phyloP scores from a whole-genome alignment of 228 moss, liverwort and hornwort genomes.

The Sphagnum magellanicum region DNA sequence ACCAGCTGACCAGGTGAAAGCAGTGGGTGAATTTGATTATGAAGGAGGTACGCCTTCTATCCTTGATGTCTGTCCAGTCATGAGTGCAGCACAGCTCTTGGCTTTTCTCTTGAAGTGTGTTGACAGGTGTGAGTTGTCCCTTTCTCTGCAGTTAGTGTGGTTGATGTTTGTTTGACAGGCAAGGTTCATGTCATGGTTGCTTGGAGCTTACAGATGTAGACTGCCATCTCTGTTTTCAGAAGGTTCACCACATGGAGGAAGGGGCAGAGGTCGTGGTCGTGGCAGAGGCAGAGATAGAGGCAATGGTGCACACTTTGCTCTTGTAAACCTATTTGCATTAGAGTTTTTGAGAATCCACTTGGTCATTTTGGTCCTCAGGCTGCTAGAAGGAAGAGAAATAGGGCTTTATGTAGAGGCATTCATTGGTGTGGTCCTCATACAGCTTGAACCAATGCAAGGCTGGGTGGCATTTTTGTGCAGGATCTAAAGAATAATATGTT shows the following conservation, averaged over 20 bases:
- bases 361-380: too few species aligned
- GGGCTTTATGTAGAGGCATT: too few species aligned
- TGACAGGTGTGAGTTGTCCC: neutral
- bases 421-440: too few species aligned
- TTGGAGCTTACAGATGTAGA: neutral
- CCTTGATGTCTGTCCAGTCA: neutral
- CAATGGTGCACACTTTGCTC: slow-evolving; percentile 17
- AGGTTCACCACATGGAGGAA: slow-evolving; percentile 49
- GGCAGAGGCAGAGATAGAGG: slow-evolving; percentile 47
- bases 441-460: too few species aligned
- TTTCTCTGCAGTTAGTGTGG: neutral
- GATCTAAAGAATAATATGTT: too few species aligned
- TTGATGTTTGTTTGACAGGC: neutral
- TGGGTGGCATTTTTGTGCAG: too few species aligned
- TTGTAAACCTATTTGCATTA: neutral
- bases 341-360: too few species aligned
- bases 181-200: neutral
- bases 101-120: too few species aligned
- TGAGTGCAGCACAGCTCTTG: neutral
- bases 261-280: slow-evolving; percentile 46
- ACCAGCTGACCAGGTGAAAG: slow-evolving; percentile 63
- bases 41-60: slow-evolving; percentile 38
- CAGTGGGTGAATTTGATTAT: slow-evolving; percentile 54
- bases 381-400: too few species aligned
- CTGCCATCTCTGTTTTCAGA: slow-evolving; percentile 22